Evolutionary conservation across 352 stramenopile genomes (phyloP).

Genomic region (Phytopythium mirpurense): DNA sequence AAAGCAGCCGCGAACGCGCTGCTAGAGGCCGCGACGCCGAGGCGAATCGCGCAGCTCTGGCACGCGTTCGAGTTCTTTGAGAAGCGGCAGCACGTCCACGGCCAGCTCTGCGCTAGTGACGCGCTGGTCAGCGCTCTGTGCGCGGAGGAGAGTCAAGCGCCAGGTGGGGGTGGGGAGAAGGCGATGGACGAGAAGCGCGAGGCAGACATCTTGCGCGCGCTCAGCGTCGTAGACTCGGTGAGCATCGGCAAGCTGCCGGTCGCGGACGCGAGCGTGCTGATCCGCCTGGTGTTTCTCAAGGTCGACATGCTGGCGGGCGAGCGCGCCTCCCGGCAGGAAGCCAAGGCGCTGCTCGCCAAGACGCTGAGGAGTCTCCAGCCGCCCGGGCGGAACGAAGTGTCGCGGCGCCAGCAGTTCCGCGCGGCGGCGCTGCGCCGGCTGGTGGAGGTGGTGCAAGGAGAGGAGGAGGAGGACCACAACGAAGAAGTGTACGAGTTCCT

Average conservation of each 20-base stretch:
- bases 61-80: conserved; percentile 44
- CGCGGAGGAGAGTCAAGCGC: conserved; percentile 4
- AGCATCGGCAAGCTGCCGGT: conserved; percentile 27
- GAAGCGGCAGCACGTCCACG: conserved; percentile 32
- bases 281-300: conserved; percentile 34
- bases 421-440: conserved; percentile 15
- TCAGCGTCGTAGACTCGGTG: conserved; percentile 32
- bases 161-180: background rate
- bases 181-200: conserved; percentile 7
- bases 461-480: conserved; percentile 16
- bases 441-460: conserved; percentile 18
- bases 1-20: background rate
- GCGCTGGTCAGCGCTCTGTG: conserved; percentile 22
- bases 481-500: conserved; percentile 24
- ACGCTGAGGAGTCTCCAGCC: conserved; percentile 18
- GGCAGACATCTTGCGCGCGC: conserved; percentile 25
- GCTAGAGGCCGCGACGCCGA: background rate
- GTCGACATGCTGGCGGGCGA: conserved; percentile 25
- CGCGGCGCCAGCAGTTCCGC: conserved; percentile 17
- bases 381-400: conserved; percentile 17
- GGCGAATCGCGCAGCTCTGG: conserved; percentile 27
- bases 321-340: conserved; percentile 5
- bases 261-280: conserved; percentile 20
- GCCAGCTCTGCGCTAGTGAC: conserved; percentile 34
- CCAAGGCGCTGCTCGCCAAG: conserved; percentile 25